These are phyloP conservation scores for Mycena latifolia DNA, from an alignment of 768 basidiomycete species.

Conservation along the genomic window DNA sequence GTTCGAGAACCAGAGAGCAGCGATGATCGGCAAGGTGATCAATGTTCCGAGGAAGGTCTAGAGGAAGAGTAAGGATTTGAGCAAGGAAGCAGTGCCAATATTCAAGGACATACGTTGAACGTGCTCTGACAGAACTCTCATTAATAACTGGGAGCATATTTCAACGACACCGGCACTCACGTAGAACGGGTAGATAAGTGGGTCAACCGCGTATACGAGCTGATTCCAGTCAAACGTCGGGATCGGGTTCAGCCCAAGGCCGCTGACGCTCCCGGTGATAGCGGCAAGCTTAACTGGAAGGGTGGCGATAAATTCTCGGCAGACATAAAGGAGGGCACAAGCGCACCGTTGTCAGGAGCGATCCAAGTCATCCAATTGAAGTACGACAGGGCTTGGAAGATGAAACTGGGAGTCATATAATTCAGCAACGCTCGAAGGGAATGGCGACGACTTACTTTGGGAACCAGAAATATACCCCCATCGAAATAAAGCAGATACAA, in stretches of 20 bases:
- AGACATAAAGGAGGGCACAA: too few relatives aligned
- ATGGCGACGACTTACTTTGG: conserved; percentile 32
- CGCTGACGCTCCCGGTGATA: conserved; percentile 44
- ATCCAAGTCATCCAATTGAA: conserved; percentile 57
- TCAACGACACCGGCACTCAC: conserved; percentile 40
- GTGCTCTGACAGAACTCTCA: conserved; percentile 31
- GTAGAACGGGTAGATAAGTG: conserved; percentile 48
- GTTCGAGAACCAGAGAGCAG: conserved; percentile 26
- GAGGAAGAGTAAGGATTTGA: too few relatives aligned
- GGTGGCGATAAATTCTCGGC: too few relatives aligned
- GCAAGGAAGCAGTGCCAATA: too few relatives aligned
- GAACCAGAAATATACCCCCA: conserved; percentile 42
- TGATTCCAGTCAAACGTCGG: conserved; percentile 53
- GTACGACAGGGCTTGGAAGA: conserved; percentile 44
- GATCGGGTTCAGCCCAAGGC: conserved; percentile 51
- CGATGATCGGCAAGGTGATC: conserved; percentile 27
- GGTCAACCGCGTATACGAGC: conserved; percentile 39
- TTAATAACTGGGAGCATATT: background rate
- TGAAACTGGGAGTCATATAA: too few relatives aligned
- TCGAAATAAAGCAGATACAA: conserved; percentile 49
- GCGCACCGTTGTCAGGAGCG: too few relatives aligned
- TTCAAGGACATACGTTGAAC: conserved; percentile 21
- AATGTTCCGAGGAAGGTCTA: conserved; percentile 27
- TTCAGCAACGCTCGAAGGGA: too few relatives aligned
- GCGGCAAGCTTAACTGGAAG: conserved; percentile 41